Evolutionary conservation across 2,329 filamentous ascomycete species (phyloP), one percentile per base, ranked within the genome.

Genomic region (Chrysoporthe puriensis): DNA sequence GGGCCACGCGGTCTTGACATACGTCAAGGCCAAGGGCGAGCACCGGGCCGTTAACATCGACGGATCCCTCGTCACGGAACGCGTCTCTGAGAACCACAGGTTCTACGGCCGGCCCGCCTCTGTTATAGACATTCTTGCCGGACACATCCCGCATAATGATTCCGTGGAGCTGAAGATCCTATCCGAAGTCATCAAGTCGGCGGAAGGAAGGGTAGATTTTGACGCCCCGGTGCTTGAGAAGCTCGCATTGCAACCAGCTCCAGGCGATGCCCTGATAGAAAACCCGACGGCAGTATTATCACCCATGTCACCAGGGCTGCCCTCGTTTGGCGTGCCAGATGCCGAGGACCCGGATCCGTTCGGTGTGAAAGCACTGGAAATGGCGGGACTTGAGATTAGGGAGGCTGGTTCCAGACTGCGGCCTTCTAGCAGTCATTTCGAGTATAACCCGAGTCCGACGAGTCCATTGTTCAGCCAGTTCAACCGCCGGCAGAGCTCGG

Each of bases 301-400:
- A 34, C 74, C 72, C 63, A 72, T 66, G 26, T 77, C 75, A 66
- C 84, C 76, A 60, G 81, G 72, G 71, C 79, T 68, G 8, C 73
- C 84, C 42, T 80, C 81, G 1, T 97, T 97, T 79, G 94, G 94
- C 2, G 83, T 97, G 18, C 94, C 93, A 0, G 89, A 90, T 70
- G 80, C 83, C 3, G 88, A 94, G 65, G 95, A 98, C 73, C 94
- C 94, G 0, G 95, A 98, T 76, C 95, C 95, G 0, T 98, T 92
- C 75, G 95, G 95, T 34, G 91, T 97, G 36, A 86, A 94, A 71
- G 94, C 95, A 8, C 81, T 98, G n/a, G 93, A 97, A 76, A 90
- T 93, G 82, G 92, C 94, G 69, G 95, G 95, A 2, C 82, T 97
- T 66, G 92, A 95, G 73, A 96, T 98, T 72, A 88, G 92, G 63